Evolutionary conservation across 306 rosid genomes (phyloP).

Genomic region (Castanopsis chinensis): DNA sequence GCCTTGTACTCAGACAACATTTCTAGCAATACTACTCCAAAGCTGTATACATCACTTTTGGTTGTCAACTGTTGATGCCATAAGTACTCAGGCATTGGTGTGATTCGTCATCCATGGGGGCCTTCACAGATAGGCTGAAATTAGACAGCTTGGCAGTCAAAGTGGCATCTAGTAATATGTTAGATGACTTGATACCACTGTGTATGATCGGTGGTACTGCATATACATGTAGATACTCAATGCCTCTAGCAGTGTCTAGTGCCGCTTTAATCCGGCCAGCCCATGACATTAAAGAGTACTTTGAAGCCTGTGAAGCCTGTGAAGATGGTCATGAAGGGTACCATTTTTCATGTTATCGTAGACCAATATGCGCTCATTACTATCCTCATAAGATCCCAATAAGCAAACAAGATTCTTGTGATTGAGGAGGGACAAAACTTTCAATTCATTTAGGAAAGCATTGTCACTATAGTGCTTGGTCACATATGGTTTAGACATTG

Average conservation of each 20-base stretch:
- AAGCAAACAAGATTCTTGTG: constrained; percentile 75
- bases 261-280: no score
- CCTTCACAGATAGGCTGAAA: constrained; percentile 45
- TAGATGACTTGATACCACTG: not conserved
- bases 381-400: constrained; percentile 65
- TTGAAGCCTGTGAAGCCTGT: constrained; percentile 59
- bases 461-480: constrained; percentile 62
- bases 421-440: constrained; percentile 68
- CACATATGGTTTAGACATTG: constrained; percentile 25
- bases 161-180: no score
- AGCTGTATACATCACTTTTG: constrained; percentile 91
- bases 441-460: constrained; percentile 75
- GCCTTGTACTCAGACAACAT: constrained; percentile 60
- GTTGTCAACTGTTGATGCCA: constrained; percentile 63
- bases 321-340: constrained; percentile 54
- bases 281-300: not conserved
- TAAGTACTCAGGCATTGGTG: constrained; percentile 65
- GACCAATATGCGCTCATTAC: constrained; percentile 58
- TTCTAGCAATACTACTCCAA: constrained; percentile 71
- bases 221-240: constrained; percentile 49
- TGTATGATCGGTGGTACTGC: constrained; percentile 67
- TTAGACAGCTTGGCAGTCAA: no score
- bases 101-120: constrained; percentile 48
- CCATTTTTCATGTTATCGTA: constrained; percentile 71
- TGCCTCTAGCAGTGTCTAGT: no score